These are phyloP conservation scores for Phalaenopsis aphrodite DNA, from an alignment of 106 monocot genomes.

Conservation along the genomic window DNA sequence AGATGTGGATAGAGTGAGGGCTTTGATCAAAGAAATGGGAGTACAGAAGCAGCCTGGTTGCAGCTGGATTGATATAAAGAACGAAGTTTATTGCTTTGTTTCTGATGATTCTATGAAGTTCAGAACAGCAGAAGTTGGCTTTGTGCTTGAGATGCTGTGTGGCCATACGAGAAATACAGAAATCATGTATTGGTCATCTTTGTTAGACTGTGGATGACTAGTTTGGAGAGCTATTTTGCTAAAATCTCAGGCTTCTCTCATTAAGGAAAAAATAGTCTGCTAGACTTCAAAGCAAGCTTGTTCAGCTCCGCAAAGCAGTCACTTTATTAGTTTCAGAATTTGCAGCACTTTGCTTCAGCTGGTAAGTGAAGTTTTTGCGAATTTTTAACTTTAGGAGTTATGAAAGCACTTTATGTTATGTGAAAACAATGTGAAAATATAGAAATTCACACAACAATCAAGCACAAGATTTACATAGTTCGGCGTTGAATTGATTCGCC, in stretches of 20 bases:
- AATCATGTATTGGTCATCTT: neutral
- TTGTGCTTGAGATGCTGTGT: neutral
- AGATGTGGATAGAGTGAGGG: slow-evolving; percentile 22
- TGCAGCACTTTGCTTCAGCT: too few species aligned
- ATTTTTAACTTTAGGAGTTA: too few species aligned
- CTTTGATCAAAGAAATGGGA: slow-evolving; percentile 17
- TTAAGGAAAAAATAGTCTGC: neutral
- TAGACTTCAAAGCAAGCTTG: neutral
- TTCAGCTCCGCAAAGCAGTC: neutral
- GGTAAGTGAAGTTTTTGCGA: too few species aligned
- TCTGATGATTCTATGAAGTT: slow-evolving; percentile 10
- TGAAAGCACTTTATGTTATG: too few species aligned
- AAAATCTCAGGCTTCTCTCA: too few species aligned
- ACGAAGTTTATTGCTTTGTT: slow-evolving; percentile 2
- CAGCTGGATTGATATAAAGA: slow-evolving; percentile 30
- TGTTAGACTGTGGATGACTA: neutral
- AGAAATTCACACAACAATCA: too few species aligned
- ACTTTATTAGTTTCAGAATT: too few species aligned
- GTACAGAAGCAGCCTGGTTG: slow-evolving; percentile 25
- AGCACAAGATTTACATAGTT: too few species aligned
- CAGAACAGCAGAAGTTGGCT: neutral
- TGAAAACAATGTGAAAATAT: too few species aligned
- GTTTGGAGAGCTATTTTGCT: neutral
- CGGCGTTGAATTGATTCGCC: too few species aligned
- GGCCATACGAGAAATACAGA: neutral